Conservation (phyloP, 306 rosid genomes). For the Luffa acutangula region DNA sequence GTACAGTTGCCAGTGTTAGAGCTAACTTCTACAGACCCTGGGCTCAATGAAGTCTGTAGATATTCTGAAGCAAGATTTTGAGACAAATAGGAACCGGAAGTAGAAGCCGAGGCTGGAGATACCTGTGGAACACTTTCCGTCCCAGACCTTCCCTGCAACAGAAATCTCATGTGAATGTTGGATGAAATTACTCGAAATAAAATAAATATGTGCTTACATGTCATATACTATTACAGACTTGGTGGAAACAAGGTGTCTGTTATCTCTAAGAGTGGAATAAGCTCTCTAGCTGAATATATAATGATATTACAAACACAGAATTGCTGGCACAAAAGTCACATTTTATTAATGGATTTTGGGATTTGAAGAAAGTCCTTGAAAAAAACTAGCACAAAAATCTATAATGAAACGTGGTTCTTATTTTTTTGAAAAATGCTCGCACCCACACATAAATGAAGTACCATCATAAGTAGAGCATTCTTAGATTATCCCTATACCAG, state of each 20-base stretch:
- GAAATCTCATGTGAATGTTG: slow-evolving; percentile 4
- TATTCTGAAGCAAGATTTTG: slow-evolving; percentile 48
- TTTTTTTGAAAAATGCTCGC: neutral
- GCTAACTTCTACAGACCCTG: slow-evolving; percentile 54
- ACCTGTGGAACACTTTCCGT: slow-evolving; percentile 27
- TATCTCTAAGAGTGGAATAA: neutral
- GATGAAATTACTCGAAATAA: neutral
- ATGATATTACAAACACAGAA: neutral
- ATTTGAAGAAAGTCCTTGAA: neutral
- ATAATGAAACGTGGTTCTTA: neutral
- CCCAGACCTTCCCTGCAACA: slow-evolving; percentile 51
- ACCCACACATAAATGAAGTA: neutral
- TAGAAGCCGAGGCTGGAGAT: slow-evolving; percentile 46
- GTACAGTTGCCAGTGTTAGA: slow-evolving; percentile 31
- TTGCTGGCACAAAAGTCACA: neutral
- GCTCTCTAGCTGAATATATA: neutral
- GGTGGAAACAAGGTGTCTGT: neutral
- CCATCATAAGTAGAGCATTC: neutral
- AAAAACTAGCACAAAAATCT: neutral
- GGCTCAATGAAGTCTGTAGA: slow-evolving; percentile 49
- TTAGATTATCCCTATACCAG: neutral
- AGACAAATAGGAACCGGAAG: slow-evolving; percentile 27
- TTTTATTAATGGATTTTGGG: neutral
- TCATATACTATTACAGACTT: neutral
- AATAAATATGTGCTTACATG: neutral